Conservation (phyloP, 23 red algal genomes). For the Cyanidiococcus yangmingshanensis region DNA sequence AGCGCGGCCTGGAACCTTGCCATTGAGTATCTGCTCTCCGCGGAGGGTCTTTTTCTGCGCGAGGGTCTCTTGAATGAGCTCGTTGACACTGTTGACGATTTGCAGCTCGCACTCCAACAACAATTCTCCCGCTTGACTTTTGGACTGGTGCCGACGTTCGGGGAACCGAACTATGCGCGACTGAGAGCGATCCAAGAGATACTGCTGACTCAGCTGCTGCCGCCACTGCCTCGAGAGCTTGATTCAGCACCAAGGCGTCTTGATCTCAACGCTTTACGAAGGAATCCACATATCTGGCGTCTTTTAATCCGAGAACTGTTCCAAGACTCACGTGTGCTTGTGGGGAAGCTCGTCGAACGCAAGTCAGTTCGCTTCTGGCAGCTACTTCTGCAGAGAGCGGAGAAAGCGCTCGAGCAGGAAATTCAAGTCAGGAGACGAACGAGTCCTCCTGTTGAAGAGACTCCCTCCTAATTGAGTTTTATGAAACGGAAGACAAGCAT, state of each 20-base stretch:
- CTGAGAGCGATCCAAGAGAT: background rate
- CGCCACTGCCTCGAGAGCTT: background rate
- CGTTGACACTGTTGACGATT: constrained; percentile 66
- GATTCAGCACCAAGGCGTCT: background rate
- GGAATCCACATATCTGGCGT: background rate
- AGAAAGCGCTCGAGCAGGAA: background rate
- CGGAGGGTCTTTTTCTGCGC: constrained; percentile 70
- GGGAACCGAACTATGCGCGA: constrained; percentile 2
- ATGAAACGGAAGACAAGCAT: no score
- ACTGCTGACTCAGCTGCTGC: background rate
- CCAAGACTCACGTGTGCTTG: background rate
- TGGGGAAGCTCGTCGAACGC: constrained; percentile 12
- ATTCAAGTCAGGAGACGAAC: background rate
- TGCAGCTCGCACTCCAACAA: constrained; percentile 45
- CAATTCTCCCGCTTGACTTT: constrained; percentile 33
- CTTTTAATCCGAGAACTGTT: background rate
- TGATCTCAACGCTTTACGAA: background rate
- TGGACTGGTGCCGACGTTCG: constrained; percentile 43
- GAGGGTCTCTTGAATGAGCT: constrained; percentile 63
- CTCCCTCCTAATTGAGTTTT: no score
- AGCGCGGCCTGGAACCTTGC: background rate
- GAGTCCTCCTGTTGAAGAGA: no score
- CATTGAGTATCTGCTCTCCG: constrained; percentile 53
- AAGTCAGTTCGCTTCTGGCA: constrained; percentile 11
- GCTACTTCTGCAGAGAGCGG: background rate